These are phyloP conservation scores for Capsella bursapastoris DNA, from an alignment of 345 rosid genomes.

Conservation along the genomic window DNA sequence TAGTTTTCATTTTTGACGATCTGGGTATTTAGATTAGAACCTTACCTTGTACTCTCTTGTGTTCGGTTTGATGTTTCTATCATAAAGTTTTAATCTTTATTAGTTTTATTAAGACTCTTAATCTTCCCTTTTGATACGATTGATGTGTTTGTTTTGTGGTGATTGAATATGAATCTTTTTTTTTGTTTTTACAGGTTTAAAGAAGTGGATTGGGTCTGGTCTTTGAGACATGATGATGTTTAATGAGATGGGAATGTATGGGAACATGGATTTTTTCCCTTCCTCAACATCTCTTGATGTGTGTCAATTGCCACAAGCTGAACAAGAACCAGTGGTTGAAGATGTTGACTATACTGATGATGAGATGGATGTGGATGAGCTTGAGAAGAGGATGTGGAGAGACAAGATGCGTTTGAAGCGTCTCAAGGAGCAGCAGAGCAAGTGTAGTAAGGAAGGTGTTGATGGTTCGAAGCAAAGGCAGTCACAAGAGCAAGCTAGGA, in stretches of 20 bases:
- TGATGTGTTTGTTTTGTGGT: conserved; percentile 8
- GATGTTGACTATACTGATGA: conserved; percentile 68
- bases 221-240: conserved; percentile 43
- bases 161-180: background rate
- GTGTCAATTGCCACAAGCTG: conserved; percentile 49
- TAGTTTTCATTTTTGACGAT: conserved; percentile 1
- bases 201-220: conserved; percentile 11
- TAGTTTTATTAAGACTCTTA: background rate
- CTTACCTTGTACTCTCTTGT: background rate
- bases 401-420: conserved; percentile 65
- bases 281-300: conserved; percentile 47
- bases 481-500: conserved; percentile 79
- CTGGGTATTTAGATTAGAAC: conserved; percentile 7
- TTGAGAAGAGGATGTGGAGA: conserved; percentile 85
- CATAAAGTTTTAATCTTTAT: background rate
- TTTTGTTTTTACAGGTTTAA: conserved; percentile 5
- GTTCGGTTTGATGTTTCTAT: conserved; percentile 1
- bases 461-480: conserved; percentile 63
- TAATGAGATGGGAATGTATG: conserved; percentile 66
- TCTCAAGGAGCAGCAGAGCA: conserved; percentile 69
- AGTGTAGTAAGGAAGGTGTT: conserved; percentile 51
- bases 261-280: conserved; percentile 59
- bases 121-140: background rate
- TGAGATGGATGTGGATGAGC: conserved; percentile 73
- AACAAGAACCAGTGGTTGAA: conserved; percentile 52